These are phyloP conservation scores for Ogataea nitratoaversa DNA, from an alignment of 805 yeast species.

Conservation along the genomic window DNA sequence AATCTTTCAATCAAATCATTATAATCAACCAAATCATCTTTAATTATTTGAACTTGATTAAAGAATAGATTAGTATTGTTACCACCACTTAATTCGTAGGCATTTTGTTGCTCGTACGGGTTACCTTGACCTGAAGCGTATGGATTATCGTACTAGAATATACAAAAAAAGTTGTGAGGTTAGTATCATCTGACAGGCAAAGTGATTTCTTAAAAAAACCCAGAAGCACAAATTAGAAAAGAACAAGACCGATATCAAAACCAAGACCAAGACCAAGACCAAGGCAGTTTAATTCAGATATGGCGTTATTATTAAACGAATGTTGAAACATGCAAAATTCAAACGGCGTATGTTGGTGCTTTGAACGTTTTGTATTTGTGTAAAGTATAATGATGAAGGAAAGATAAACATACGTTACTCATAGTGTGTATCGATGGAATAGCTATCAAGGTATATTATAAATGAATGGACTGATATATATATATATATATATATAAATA, in stretches of 20 bases:
- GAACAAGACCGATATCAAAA: too few species aligned
- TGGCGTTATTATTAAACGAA: too few species aligned
- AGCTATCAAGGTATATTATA: too few species aligned
- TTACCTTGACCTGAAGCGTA: slow-evolving; percentile 21
- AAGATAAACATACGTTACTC: background rate
- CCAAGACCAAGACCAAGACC: too few species aligned
- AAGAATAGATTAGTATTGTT: slow-evolving; percentile 46
- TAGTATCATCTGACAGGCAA: too few species aligned
- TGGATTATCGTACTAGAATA: slow-evolving; percentile 19
- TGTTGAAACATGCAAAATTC: background rate
- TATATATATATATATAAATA: too few species aligned
- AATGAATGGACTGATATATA: slow-evolving; percentile 1
- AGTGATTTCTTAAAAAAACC: too few species aligned
- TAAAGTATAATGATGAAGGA: background rate
- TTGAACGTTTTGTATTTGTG: too few species aligned
- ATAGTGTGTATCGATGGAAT: background rate
- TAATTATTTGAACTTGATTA: slow-evolving; percentile 63
- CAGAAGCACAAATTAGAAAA: too few species aligned
- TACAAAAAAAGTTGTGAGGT: background rate
- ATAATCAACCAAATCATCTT: slow-evolving; percentile 66
- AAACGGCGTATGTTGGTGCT: too few species aligned
- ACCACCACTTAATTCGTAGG: slow-evolving; percentile 18
- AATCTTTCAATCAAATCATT: slow-evolving; percentile 64
- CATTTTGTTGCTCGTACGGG: slow-evolving; percentile 15
- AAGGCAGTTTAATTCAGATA: too few species aligned